Evolutionary conservation across 139 green algal genomes (phyloP), one percentile per base, ranked within the genome.

Genomic region (Mesotaenium endlicherianum): DNA sequence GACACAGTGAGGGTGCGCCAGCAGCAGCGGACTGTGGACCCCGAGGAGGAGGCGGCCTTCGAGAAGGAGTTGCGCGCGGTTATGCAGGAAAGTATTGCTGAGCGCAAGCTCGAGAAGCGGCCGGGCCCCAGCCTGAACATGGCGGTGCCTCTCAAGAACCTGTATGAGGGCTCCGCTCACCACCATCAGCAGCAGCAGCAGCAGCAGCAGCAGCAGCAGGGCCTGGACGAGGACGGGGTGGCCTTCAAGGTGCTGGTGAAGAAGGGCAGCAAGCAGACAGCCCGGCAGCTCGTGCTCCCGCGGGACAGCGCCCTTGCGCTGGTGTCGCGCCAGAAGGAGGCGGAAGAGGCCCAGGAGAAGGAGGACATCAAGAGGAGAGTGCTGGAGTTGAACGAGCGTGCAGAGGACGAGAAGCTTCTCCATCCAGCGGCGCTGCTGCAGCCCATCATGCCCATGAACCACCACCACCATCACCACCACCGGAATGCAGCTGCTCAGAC

Each of bases 181-280:
- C n/a, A n/a, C n/a, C n/a, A n/a, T n/a, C n/a, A n/a, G n/a, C n/a
- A n/a, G n/a, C n/a, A n/a, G n/a, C n/a, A n/a, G n/a, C n/a, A n/a
- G n/a, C n/a, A n/a, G n/a, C n/a, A 30, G 70, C 38, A 6, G 60
- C 60, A 8, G 70, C 70, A 79, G 30, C 41, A 69, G 14, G 60
- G 31, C 3, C 16, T 1, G 44, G 79, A 31, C 31, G 67, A 75
- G 77, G 55, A 68, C 30, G 34, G 57, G 41, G 75, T 6, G 75
- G 55, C 55, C 20, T 86, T 90, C 20, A 75, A 76, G 41, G 75
- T 90, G 75, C 67, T 90, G 39, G 38, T 86, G 17, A 88, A 81
- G 69, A 88, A 85, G 20, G 81, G 77, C 20, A 76, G 58, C 30
- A 88, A 88, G 75, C 85, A 76, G 40, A 58, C 71, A 30, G 57